Conservation (phyloP, 129 eudicot species). For the Scalesia atractyloides region DNA sequence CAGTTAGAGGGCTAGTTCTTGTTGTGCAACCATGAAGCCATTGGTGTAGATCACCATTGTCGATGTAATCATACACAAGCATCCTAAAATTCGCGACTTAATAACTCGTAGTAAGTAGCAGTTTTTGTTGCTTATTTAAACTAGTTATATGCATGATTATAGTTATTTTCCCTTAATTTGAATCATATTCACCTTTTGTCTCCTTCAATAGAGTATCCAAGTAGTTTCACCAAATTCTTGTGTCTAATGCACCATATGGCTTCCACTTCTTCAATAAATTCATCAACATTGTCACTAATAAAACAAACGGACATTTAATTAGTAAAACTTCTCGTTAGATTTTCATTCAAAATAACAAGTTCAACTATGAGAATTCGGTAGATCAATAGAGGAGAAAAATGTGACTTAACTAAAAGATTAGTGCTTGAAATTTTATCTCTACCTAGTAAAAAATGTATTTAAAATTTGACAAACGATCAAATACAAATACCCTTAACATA, state of each 20-base stretch:
- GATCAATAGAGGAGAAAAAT: not conserved
- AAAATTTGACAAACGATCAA: too few relatives aligned
- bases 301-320: not conserved
- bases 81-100: conserved; percentile 27
- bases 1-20: conserved; percentile 50
- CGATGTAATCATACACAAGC: conserved; percentile 56
- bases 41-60: conserved; percentile 50
- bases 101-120: not conserved
- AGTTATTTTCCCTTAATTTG: not conserved
- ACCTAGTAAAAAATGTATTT: not conserved
- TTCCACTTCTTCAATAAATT: conserved; percentile 44
- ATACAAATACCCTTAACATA: too few relatives aligned
- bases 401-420: not conserved
- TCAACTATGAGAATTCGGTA: not conserved
- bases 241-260: conserved; percentile 46
- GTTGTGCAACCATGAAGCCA: conserved; percentile 45
- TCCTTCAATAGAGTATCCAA: conserved; percentile 50
- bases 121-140: not conserved
- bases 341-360: not conserved
- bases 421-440: not conserved
- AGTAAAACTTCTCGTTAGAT: not conserved
- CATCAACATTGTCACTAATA: conserved; percentile 29
- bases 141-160: not conserved
- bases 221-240: conserved; percentile 57
- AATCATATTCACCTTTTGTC: conserved; percentile 33